Evolutionary conservation across 2,329 filamentous ascomycete genomes (phyloP).

Genomic region (Madurella mycetomatis): DNA sequence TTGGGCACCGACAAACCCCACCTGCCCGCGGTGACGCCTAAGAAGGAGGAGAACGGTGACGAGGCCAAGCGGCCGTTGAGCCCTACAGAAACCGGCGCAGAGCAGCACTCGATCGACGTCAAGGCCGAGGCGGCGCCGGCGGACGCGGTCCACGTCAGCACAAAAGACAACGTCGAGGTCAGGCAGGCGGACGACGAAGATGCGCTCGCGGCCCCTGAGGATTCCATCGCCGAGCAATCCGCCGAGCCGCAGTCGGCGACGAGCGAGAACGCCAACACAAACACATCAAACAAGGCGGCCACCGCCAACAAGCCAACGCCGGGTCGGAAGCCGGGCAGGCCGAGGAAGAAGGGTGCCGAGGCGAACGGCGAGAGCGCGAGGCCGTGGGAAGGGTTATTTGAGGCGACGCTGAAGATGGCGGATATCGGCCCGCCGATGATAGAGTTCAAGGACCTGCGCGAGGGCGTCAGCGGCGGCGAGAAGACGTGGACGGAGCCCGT

Average conservation of each 20-base stretch:
- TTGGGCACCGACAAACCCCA: slow-evolving; percentile 51
- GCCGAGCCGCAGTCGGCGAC: slow-evolving; percentile 22
- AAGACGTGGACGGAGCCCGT: slow-evolving; percentile 51
- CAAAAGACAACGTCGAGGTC: slow-evolving; percentile 35
- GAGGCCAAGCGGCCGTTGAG: slow-evolving; percentile 45
- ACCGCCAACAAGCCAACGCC: slow-evolving; percentile 27
- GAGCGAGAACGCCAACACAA: slow-evolving; percentile 25
- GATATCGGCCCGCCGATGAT: slow-evolving; percentile 42
- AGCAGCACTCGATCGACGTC: slow-evolving; percentile 50
- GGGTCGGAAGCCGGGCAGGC: slow-evolving; percentile 27
- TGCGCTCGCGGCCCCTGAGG: slow-evolving; percentile 20
- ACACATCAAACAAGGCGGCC: slow-evolving; percentile 24
- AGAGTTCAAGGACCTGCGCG: slow-evolving; percentile 49
- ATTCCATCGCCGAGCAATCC: slow-evolving; percentile 19
- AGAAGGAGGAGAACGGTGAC: slow-evolving; percentile 38
- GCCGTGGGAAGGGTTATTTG: slow-evolving; percentile 50
- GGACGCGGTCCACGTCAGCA: slow-evolving; percentile 33
- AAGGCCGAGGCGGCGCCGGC: slow-evolving; percentile 41
- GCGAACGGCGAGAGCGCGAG: slow-evolving; percentile 33
- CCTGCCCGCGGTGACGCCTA: slow-evolving; percentile 33
- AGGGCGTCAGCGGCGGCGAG: slow-evolving; percentile 43
- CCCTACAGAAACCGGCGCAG: slow-evolving; percentile 47
- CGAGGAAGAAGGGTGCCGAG: slow-evolving; percentile 37
- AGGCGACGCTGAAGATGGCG: slow-evolving; percentile 46
- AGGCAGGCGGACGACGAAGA: slow-evolving; percentile 31